These are phyloP conservation scores for Trichophaea hybrida DNA, from an alignment of 2,329 filamentous ascomycete genomes.

Conservation along the genomic window DNA sequence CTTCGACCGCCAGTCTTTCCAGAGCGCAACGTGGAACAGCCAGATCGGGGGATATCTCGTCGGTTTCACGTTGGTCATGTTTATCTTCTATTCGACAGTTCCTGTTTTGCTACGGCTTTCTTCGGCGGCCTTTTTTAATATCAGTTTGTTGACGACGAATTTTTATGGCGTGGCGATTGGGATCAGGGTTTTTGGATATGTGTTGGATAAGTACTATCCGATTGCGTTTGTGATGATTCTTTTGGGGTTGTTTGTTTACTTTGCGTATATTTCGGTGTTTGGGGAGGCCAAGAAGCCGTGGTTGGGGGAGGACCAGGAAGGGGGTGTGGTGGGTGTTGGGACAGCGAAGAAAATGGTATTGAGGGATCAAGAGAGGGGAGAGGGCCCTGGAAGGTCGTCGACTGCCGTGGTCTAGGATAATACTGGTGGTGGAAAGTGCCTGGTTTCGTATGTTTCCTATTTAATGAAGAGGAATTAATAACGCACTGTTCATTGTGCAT, in stretches of 20 bases:
- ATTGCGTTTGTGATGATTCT: conserved; percentile 92
- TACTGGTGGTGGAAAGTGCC: no score
- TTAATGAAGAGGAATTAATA: no score
- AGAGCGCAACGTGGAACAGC: conserved; percentile 48
- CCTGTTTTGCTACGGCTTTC: conserved; percentile 82
- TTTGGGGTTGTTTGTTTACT: conserved; percentile 62
- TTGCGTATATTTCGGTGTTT: conserved; percentile 51
- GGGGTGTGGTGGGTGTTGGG: conserved; percentile 62
- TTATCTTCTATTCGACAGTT: conserved; percentile 74
- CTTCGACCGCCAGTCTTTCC: conserved; percentile 68
- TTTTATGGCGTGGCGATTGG: conserved; percentile 97
- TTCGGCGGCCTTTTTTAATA: conserved; percentile 90
- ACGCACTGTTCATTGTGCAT: no score
- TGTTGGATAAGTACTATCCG: conserved; percentile 81
- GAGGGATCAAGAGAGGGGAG: background rate
- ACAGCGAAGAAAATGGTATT: conserved; percentile 44
- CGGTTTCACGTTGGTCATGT: conserved; percentile 76
- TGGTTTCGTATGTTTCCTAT: no score
- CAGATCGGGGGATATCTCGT: conserved; percentile 64
- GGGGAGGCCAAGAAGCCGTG: conserved; percentile 91
- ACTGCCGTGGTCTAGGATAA: no score
- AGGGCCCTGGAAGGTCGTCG: background rate
- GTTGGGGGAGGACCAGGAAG: conserved; percentile 65
- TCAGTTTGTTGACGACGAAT: conserved; percentile 81
- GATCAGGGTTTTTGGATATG: conserved; percentile 65